Evolutionary conservation across 2,329 filamentous ascomycete species (phyloP), one percentile per base, ranked within the genome.

Genomic region (Phoma sp.): DNA sequence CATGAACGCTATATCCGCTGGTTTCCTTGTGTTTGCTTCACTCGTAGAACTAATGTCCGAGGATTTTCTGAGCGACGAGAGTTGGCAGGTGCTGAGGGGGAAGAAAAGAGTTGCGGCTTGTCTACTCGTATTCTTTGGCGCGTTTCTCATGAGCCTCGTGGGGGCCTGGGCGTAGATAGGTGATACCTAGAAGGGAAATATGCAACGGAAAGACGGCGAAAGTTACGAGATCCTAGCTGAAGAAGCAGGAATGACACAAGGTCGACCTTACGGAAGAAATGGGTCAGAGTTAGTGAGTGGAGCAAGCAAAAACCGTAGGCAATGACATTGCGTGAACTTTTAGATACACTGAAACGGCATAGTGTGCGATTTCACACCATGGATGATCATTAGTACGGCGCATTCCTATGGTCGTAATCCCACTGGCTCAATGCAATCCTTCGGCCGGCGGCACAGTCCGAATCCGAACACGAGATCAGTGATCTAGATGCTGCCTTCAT

Each of bases 1-100:
- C 70, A 95, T 94, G 83, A 96, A 96, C 68, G 91, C 90, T 35
- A 89, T 96, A 46, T 92, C 89, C 9, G 88, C 88, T 45, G 92
- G 92, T 0, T 79, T 96, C 45, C 76, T 96, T 25, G 80, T 96
- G 3, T 96, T 94, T 71, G 91, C 92, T 0, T 91, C 90, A 0
- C 78, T 96, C 38, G 92, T 96, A 4, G 91, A 96, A 76, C 81
- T 96, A 19, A 81, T 96, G 41, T 89, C 91, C 0, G 91, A 96
- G 74, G 92, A 96, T 67, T 96, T 96, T 64, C 69, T 92, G 56
- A 86, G 85, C 12, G 88, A 91, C 63, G 88, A 90, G 78, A 91
- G 88, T 73, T 91, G 90, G 80, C 82, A 81, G 64, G 79, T 84
- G 19, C 77, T 92, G 33, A 83, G 82, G 53, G 89, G 89, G 0